Evolutionary conservation across 768 basidiomycete genomes (phyloP), one percentile per base, ranked within the genome.

Genomic region (Rhizopogon vinicolor): DNA sequence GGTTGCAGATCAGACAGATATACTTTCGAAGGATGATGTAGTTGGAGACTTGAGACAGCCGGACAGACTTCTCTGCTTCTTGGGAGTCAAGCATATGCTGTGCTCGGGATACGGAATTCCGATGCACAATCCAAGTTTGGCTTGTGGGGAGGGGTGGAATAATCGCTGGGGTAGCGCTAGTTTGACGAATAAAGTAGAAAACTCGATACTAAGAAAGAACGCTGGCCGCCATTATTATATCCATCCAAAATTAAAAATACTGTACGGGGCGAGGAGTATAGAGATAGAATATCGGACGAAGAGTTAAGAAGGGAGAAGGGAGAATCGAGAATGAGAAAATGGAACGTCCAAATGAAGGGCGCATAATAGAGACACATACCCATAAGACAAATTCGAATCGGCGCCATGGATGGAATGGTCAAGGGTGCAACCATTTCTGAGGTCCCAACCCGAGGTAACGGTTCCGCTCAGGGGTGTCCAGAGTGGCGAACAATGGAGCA

Each of bases 1-100:
- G 28, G 44, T 37, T 44, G 55, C 16, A 35, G 28, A 25, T 39
- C 31, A 31, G 35, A 22, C 31, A 54, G 35, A 56, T 54, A 56
- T 56, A 42, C 31, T 50, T 51, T 19, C 33, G 33, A 49, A 49
- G 45, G 16, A 37, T 49, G 19, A 49, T 37, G 48, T 7, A 45
- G 12, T 37, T 37, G 35, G 35, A 19, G 19, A 8, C 19, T 33
- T 10, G 8, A 3, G 22, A 22, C 22, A 37, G 33, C 39, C 48
- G 19, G 35, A 49, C 40, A 37, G 22, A 8, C 16, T 37, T 49
- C 35, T 49, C 22, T 19, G 19, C 19, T 37, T 49, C 33, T 49
- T 49, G 22, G 22, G 19, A 37, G 19, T 35, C 31, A 37, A 37
- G 48, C 19, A 10, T 16, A 37, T 2, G 13, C 5, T 48, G 10